Evolutionary conservation across 352 stramenopile genomes (phyloP), one percentile per base, ranked within the genome.

Genomic region (Peronosclerospora sorghi): DNA sequence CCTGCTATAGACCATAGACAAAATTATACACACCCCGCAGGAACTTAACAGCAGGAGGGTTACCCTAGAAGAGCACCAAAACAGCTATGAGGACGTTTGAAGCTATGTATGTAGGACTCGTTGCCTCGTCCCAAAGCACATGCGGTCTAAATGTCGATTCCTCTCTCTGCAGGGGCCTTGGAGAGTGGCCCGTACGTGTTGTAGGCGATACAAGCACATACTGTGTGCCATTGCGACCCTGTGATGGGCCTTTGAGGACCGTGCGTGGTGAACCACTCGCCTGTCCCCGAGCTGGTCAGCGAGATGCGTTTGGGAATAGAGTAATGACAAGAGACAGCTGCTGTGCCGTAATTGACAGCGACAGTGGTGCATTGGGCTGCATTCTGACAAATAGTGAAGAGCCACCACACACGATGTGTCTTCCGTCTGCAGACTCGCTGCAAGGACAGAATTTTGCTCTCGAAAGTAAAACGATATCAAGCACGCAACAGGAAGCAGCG

Each of bases 291-390:
- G 41, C 45, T 8, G 65, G 65, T 9, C 53, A 67, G 24, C 41
- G 45, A 26, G 45, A 59, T 15, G 43, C 45, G 0, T 47, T 52
- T 17, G 50, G 58, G 17, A 34, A 35, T 4, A 40, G 17, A 5
- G n/a, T 48, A 23, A 35, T 81, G 8, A 17, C 34, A 10, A 21
- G 19, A 17, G 65, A 68, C 39, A 75, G 59, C 39, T 81, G 68
- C 59, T 81, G 68, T 30, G 60, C 68, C 2, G 48, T 62, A 3
- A 28, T 75, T 14, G 45, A 63, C 42, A 44, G 17, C 20, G 10
- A 38, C 1, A 56, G 32, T 5, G 65, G 56, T 1, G 17, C 39
- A 5, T 36, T 81, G 26, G 65, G 59, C n/a, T 81, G 68, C 24
- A 41, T 54, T 2, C 32, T 32, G 13, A 18, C 51, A 6, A 24